Percentiles rank a stretch among this genome's conserved stretches.
phyloP scores from a whole-genome alignment of 2,329 filamentous ascomycete species.

The Hypoxylon sp. region DNA sequence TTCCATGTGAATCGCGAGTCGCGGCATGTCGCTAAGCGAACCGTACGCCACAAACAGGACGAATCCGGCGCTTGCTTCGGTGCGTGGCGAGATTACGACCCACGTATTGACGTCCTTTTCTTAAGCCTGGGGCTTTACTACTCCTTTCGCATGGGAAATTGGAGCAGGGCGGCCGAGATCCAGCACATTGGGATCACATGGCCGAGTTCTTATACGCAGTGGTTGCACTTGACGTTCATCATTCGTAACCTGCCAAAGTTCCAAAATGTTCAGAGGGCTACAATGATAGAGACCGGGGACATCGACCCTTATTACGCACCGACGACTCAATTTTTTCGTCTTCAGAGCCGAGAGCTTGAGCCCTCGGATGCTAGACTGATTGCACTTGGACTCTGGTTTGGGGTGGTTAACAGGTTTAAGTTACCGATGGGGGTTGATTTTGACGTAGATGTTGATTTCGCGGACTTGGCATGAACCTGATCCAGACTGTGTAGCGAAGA shows the following conservation, averaged over 20 bases:
- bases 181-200: slow-evolving; percentile 4
- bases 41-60: neutral
- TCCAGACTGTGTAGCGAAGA: neutral
- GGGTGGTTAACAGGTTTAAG: neutral
- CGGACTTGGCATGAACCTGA: neutral
- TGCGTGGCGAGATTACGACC: slow-evolving; percentile 11
- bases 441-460: neutral
- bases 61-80: slow-evolving; percentile 4
- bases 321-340: neutral
- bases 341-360: neutral
- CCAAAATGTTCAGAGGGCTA: neutral
- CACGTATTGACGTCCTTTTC: slow-evolving; percentile 10
- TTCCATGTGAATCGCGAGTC: slow-evolving; percentile 21
- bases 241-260: neutral
- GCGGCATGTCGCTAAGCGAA: neutral
- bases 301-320: neutral
- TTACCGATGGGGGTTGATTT: neutral
- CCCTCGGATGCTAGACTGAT: neutral
- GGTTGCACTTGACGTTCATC: neutral
- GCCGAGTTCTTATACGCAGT: neutral
- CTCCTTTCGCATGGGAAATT: neutral
- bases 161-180: neutral
- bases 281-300: neutral
- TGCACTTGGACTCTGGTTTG: neutral
- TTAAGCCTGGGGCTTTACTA: neutral